These are phyloP conservation scores for Lippia alba DNA, from an alignment of 305 asterid genomes.

Conservation along the genomic window DNA sequence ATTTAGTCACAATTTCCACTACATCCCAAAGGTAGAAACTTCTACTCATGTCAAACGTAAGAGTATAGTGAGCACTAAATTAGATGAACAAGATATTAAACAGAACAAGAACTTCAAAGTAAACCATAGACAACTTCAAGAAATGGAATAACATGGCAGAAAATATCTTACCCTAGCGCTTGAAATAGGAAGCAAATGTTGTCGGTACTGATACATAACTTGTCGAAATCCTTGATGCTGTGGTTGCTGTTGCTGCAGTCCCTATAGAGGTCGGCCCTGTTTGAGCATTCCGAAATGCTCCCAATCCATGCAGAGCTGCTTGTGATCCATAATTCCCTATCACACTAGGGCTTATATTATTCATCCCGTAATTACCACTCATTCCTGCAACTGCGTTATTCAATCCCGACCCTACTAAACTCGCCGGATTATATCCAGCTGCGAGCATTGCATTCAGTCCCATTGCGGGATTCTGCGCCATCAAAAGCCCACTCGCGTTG, in stretches of 20 bases:
- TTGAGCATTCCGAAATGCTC: slow-evolving; percentile 50
- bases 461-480: slow-evolving; percentile 55
- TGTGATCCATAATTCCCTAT: slow-evolving; percentile 64
- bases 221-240: slow-evolving; percentile 44
- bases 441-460: slow-evolving; percentile 58
- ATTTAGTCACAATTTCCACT: neutral
- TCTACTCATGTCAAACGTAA: neutral
- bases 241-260: slow-evolving; percentile 42
- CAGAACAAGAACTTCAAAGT: neutral
- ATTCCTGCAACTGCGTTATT: slow-evolving; percentile 41
- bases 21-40: neutral
- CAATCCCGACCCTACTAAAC: slow-evolving; percentile 45
- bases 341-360: slow-evolving; percentile 46
- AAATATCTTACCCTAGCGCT: slow-evolving; percentile 47
- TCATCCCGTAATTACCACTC: slow-evolving; percentile 58
- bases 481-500: slow-evolving; percentile 45
- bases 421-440: slow-evolving; percentile 47
- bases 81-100: neutral
- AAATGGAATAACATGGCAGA: neutral
- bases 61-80: slow-evolving; percentile 1
- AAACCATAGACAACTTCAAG: neutral
- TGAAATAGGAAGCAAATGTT: slow-evolving; percentile 44
- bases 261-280: slow-evolving; percentile 50
- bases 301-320: slow-evolving; percentile 61
- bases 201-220: slow-evolving; percentile 40